Evolutionary conservation across 2,329 filamentous ascomycete species (phyloP).

Genomic region (Emmonsia crescens): DNA sequence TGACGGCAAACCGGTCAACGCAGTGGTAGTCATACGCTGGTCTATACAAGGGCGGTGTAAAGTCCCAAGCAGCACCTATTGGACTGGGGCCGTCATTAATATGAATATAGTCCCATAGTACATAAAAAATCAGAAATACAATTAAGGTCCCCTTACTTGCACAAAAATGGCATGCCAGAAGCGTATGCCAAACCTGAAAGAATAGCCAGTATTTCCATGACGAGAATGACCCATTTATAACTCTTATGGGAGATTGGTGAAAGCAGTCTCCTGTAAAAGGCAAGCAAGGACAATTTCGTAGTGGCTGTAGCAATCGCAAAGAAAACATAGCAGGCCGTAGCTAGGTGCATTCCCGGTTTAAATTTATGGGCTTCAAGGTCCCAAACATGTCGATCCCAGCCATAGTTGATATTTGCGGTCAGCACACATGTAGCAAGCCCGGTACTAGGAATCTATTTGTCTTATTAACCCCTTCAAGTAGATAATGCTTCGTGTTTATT

Average conservation of each 20-base stretch:
- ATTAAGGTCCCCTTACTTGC: background rate
- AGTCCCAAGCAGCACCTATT: background rate
- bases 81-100: background rate
- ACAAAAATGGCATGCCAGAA: background rate
- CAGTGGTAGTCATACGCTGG: background rate
- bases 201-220: background rate
- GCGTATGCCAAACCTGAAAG: background rate
- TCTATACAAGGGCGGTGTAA: background rate
- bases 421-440: slow-evolving; percentile 2
- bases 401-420: slow-evolving; percentile 3
- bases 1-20: background rate
- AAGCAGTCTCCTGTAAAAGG: slow-evolving; percentile 2
- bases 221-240: background rate
- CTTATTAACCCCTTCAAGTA: background rate
- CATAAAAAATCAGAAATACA: background rate
- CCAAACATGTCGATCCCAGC: slow-evolving; percentile 4
- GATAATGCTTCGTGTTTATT: background rate
- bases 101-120: background rate
- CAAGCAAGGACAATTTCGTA: background rate
- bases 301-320: background rate
- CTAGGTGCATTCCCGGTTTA: slow-evolving; percentile 5
- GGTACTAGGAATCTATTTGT: slow-evolving; percentile 3
- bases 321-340: background rate
- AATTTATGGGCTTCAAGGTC: slow-evolving; percentile 2
- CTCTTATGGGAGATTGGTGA: background rate